phyloP scores from a whole-genome alignment of 352 stramenopile genomes.

The Phytophthora aleatoria region DNA sequence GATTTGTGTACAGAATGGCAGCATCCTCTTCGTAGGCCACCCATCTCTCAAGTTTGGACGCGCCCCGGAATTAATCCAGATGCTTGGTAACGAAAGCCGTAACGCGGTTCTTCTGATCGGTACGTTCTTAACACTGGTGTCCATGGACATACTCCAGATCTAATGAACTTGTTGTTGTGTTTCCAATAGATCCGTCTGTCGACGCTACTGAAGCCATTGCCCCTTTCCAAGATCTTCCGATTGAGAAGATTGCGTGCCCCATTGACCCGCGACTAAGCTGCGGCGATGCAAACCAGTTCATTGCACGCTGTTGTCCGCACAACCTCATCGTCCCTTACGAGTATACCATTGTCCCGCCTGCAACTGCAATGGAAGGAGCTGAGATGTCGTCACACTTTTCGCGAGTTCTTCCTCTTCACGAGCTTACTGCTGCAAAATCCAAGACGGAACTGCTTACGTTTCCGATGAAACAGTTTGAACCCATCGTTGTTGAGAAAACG shows the following conservation, averaged over 20 bases:
- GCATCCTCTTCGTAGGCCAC: conserved; percentile 79
- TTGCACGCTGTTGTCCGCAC: conserved; percentile 73
- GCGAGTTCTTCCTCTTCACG: conserved; percentile 72
- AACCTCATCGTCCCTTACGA: conserved; percentile 74
- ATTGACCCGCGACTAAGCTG: conserved; percentile 84
- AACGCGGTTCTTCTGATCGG: conserved; percentile 79
- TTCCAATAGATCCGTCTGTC: conserved; percentile 55
- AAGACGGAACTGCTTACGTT: conserved; percentile 78
- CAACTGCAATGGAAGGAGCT: conserved; percentile 14
- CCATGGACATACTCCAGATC: neutral
- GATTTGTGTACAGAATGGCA: conserved; percentile 46
- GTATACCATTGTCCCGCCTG: conserved; percentile 43
- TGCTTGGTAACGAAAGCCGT: conserved; percentile 60
- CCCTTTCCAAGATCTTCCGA: conserved; percentile 58
- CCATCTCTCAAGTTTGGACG: conserved; percentile 68
- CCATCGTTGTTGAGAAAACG: conserved; percentile 69
- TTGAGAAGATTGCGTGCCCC: conserved; percentile 80
- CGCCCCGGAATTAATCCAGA: conserved; percentile 54
- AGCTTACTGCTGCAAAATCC: conserved; percentile 67
- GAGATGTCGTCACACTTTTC: conserved; percentile 68
- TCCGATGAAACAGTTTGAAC: conserved; percentile 71
- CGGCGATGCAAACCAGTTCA: conserved; percentile 86
- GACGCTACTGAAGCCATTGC: conserved; percentile 56
- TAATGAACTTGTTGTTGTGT: neutral
- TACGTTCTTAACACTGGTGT: conserved; percentile 22